These are phyloP conservation scores for Coccinonectria pachysandricola DNA, from an alignment of 2,329 filamentous ascomycete species.

Conservation along the genomic window DNA sequence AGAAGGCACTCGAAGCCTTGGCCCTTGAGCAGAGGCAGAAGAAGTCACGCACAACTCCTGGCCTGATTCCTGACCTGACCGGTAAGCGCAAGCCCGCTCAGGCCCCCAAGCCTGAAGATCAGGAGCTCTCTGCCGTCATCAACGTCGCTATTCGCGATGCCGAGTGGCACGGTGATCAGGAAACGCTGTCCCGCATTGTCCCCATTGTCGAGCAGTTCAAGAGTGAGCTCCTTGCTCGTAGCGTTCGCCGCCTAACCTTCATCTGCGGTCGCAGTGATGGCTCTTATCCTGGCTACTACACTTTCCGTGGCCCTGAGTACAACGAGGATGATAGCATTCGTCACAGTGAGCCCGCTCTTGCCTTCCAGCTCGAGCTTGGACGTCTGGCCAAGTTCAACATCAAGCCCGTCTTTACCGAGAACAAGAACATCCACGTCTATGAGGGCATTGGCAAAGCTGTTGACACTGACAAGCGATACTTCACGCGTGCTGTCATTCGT, in stretches of 20 bases:
- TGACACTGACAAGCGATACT: constrained; percentile 96
- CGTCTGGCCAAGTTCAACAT: constrained; percentile 96
- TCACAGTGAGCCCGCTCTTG: constrained; percentile 90
- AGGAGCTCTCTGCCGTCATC: constrained; percentile 82
- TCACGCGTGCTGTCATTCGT: constrained; percentile 89
- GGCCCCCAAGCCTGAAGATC: constrained; percentile 24
- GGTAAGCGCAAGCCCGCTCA: constrained; percentile 54
- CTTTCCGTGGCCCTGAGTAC: constrained; percentile 88
- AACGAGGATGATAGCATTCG: constrained; percentile 90
- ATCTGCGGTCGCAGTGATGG: constrained; percentile 93
- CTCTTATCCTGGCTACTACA: constrained; percentile 94
- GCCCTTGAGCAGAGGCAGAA: constrained; percentile 49
- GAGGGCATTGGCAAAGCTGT: constrained; percentile 91
- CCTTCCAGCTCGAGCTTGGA: constrained; percentile 95
- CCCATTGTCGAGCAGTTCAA: constrained; percentile 71
- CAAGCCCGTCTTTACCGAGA: constrained; percentile 96
- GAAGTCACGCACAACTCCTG: constrained; percentile 40
- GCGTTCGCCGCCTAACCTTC: constrained; percentile 85
- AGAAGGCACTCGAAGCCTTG: constrained; percentile 76
- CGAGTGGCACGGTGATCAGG: constrained; percentile 71
- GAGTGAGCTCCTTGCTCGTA: constrained; percentile 69
- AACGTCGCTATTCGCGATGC: constrained; percentile 87
- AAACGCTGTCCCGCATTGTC: constrained; percentile 66
- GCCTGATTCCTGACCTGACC: constrained; percentile 61
- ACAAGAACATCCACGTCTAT: constrained; percentile 98